Conservation (phyloP, 1,139 yeast species). For the Pichia sp. region DNA sequence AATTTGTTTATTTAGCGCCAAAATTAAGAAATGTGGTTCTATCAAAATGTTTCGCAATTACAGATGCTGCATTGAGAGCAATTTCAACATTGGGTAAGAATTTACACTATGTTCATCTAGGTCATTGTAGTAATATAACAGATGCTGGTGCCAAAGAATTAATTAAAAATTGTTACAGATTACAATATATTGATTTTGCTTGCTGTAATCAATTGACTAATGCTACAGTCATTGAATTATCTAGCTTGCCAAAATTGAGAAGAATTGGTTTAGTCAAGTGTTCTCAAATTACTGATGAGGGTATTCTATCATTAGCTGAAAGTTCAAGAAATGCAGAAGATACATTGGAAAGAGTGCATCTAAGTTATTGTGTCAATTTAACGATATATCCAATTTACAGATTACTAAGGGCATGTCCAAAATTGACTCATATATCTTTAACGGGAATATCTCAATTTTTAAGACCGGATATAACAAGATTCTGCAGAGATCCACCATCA, state of each 20-base stretch:
- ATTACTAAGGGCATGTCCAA: constrained; percentile 77
- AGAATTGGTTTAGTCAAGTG: constrained; percentile 95
- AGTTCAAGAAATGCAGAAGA: constrained; percentile 70
- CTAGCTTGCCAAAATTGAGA: constrained; percentile 75
- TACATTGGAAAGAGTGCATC: constrained; percentile 87
- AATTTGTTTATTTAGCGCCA: constrained; percentile 76
- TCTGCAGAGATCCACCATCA: constrained; percentile 93
- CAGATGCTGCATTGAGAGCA: constrained; percentile 78
- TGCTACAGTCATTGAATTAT: constrained; percentile 73
- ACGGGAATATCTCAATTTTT: constrained; percentile 92
- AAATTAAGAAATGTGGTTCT: constrained; percentile 82
- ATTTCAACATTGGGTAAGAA: constrained; percentile 75
- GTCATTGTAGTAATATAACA: constrained; percentile 90
- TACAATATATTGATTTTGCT: constrained; percentile 93
- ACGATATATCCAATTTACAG: constrained; percentile 71
- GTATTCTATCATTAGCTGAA: constrained; percentile 77
- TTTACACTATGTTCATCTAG: constrained; percentile 87
- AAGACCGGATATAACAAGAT: constrained; percentile 79
- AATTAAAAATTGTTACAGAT: constrained; percentile 76
- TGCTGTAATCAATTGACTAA: constrained; percentile 92
- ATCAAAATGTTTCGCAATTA: constrained; percentile 85
- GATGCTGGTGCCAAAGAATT: constrained; percentile 81
- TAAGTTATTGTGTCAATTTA: constrained; percentile 85
- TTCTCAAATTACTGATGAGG: constrained; percentile 81
- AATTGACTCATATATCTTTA: constrained; percentile 79